A percentile compares a stretch with the other conserved stretches of the same genome.
phyloP scores from a whole-genome alignment of 345 rosid genomes.

The Erucastrum elatum region DNA sequence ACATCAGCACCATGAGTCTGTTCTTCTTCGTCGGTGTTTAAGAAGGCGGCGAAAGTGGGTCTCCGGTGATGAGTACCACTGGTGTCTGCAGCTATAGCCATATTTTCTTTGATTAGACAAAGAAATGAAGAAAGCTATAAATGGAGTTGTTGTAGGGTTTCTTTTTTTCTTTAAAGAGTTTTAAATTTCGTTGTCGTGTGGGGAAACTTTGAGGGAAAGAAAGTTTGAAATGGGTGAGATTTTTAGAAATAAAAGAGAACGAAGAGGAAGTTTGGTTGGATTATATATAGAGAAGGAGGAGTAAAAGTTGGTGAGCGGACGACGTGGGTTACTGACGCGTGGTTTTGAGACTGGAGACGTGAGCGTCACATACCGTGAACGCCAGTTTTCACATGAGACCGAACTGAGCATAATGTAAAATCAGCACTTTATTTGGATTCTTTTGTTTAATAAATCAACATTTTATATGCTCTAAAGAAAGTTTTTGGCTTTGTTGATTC shows the following conservation, averaged over 20 bases:
- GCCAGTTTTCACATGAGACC: constrained; percentile 31
- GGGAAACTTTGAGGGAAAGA: not conserved
- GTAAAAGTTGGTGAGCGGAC: constrained; percentile 31
- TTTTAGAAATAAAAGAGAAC: constrained; percentile 25
- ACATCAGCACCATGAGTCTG: constrained; percentile 21
- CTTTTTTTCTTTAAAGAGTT: not conserved
- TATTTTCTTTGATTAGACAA: constrained; percentile 8
- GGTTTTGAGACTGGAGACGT: constrained; percentile 27
- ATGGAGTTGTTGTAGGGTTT: constrained; percentile 6
- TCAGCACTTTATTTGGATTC: not conserved
- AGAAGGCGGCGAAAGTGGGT: constrained; percentile 58
- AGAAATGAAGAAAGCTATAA: not conserved
- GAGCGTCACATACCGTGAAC: constrained; percentile 19
- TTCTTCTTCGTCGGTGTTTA: constrained; percentile 49
- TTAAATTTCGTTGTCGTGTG: constrained; percentile 27
- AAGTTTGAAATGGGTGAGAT: constrained; percentile 2
- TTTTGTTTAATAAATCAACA: not conserved
- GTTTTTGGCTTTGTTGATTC: not conserved
- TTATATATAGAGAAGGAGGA: constrained; percentile 28
- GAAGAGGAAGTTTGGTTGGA: not conserved
- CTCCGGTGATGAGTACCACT: constrained; percentile 40
- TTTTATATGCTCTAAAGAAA: not conserved
- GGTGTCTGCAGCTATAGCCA: constrained; percentile 30
- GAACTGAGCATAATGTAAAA: not conserved
- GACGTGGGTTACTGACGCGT: constrained; percentile 40